Base-by-base conservation (phyloP, 129 eudicot genomes). In the Flaveria robusta region DNA sequence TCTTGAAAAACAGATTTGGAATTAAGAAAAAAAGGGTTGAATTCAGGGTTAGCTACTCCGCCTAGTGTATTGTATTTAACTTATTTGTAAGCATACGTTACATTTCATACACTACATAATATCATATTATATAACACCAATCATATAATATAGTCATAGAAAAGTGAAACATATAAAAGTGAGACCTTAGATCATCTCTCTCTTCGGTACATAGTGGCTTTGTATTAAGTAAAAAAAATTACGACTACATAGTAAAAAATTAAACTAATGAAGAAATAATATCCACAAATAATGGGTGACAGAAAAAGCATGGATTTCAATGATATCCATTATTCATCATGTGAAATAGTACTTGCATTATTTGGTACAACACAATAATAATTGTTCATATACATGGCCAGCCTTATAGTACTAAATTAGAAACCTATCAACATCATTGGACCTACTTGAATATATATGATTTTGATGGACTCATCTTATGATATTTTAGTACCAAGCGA, bases 301-400 rank as follows among this genome's bases (percentile, higher is more conserved):
- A 70, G 47, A 78, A 78, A 62, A 46, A 46, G 71, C 70, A 70
- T 70, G 71, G 39, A 70, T 70, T 70, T 78, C 45, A 70, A 78
- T 70, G 43, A 70, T 26, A 45, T 5, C 18, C 50, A 77, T 55
- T 68, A 42, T 77, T 76, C 66, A 42, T 39, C 77, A 70, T 58
- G 77, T 70, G 77, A 70, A 58, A 34, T 34, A 78, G 77, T 78
- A 70, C 76, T 78, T 78, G 22, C 71, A 70, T 71, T 70, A 78
- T 70, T 78, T 78, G 77, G 82, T 60, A 70, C 63, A 59, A 19
- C 62, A 78, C 59, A 59, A 78, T 59, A 78, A 78, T 70, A 78
- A 78, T 78, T 78, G 82, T 46, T 60, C 54, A 45, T 70, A 19
- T 78, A 1, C 19, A 68, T 13, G 75, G 45, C 68, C 52, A 59